A percentile compares a stretch with the other conserved stretches of the same genome.
Evolutionary conservation across 106 monocot genomes (phyloP).

Genomic region (Vanilla planifolia): DNA sequence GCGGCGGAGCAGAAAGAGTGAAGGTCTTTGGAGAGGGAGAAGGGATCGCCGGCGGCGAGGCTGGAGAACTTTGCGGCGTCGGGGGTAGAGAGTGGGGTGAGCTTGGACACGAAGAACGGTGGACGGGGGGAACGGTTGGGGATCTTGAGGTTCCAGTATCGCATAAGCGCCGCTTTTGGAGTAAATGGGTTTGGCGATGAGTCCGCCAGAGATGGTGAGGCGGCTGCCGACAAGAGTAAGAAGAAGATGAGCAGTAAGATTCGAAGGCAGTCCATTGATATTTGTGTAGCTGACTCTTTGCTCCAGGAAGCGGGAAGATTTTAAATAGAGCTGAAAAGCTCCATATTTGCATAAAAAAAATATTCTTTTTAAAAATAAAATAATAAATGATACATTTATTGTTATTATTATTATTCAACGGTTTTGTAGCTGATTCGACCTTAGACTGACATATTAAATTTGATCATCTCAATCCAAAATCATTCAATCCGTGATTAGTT

Average conservation of each 20-base stretch:
- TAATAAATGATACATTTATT: no score
- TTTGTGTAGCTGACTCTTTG: no score
- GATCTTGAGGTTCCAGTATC: constrained; percentile 81
- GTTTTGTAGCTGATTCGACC: no score
- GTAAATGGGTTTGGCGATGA: constrained; percentile 36
- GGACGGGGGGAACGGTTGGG: constrained; percentile 39
- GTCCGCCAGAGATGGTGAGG: background rate
- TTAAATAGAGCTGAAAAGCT: no score
- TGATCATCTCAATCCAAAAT: no score
- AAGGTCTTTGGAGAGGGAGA: constrained; percentile 22
- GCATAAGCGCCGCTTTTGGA: constrained; percentile 48
- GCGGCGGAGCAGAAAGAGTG: constrained; percentile 48
- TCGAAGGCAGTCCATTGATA: no score
- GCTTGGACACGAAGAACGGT: constrained; percentile 59
- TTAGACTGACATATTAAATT: no score
- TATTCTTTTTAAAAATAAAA: no score
- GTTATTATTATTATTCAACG: no score
- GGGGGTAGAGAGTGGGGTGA: constrained; percentile 64
- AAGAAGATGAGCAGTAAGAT: background rate
- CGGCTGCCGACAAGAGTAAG: background rate
- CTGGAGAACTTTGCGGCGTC: constrained; percentile 32
- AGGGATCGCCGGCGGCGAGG: constrained; percentile 22
- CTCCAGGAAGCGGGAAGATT: no score
- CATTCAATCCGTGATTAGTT: no score
- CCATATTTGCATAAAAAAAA: no score